Percentiles rank a stretch among this genome's conserved stretches.
These are phyloP conservation scores for Athelia sp. DNA, from an alignment of 1,284 basidiomycete genomes.

Conservation along the genomic window DNA sequence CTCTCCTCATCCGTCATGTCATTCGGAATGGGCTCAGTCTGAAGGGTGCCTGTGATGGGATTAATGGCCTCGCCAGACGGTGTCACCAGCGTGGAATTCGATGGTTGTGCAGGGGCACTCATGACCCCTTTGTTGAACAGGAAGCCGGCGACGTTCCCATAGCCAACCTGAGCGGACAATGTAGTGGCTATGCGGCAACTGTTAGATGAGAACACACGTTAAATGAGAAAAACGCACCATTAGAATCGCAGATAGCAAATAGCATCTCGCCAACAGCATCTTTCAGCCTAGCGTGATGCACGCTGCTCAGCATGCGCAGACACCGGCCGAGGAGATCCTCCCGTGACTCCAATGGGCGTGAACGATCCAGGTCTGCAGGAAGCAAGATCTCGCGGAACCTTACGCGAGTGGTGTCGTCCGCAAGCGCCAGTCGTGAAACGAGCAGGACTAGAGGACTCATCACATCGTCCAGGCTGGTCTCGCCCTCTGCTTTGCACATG, in stretches of 20 bases:
- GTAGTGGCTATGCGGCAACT: constrained; percentile 43
- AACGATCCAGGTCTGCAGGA: constrained; percentile 76
- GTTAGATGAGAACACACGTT: not conserved
- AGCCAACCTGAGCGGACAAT: constrained; percentile 75
- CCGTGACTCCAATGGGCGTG: constrained; percentile 66
- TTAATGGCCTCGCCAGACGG: constrained; percentile 55
- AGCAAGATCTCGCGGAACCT: constrained; percentile 63
- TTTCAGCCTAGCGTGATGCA: constrained; percentile 69
- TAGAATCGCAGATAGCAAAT: constrained; percentile 73
- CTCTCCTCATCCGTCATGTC: constrained; percentile 92
- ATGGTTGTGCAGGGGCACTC: constrained; percentile 40
- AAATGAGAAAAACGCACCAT: constrained; percentile 50
- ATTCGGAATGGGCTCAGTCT: constrained; percentile 27
- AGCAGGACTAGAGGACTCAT: constrained; percentile 73
- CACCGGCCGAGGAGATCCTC: constrained; percentile 72
- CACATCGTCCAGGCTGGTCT: constrained; percentile 67
- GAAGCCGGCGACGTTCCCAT: constrained; percentile 90
- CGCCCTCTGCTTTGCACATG: constrained; percentile 40
- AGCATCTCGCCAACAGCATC: constrained; percentile 82
- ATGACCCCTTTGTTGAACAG: constrained; percentile 86
- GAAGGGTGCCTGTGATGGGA: constrained; percentile 73
- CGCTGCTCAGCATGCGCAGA: constrained; percentile 70
- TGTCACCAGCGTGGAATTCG: constrained; percentile 35
- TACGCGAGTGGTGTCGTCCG: constrained; percentile 50
- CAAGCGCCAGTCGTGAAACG: constrained; percentile 62